These are phyloP conservation scores for Teunomyces pallodes DNA, from an alignment of 805 yeast genomes.

Conservation along the genomic window DNA sequence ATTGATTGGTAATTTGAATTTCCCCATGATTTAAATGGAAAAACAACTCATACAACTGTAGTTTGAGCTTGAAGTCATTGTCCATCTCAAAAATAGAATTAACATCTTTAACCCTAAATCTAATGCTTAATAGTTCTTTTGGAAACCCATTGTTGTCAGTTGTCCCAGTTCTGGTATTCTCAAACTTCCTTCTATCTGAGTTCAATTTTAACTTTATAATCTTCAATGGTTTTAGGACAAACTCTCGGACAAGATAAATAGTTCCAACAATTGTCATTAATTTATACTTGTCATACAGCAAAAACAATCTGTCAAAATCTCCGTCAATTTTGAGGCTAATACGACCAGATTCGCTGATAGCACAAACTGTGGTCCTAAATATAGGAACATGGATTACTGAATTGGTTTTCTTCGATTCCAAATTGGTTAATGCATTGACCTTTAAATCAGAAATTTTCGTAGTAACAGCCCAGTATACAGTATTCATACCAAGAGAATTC, in stretches of 20 bases:
- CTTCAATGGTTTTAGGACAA: slow-evolving; percentile 28
- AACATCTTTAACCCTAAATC: slow-evolving; percentile 13
- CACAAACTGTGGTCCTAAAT: slow-evolving; percentile 10
- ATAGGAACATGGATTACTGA: slow-evolving; percentile 22
- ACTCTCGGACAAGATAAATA: slow-evolving; percentile 28
- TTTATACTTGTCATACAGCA: slow-evolving; percentile 28
- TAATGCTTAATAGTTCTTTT: slow-evolving; percentile 11
- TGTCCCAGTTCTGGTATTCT: not conserved
- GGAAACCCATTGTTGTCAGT: not conserved
- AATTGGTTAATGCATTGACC: slow-evolving; percentile 13
- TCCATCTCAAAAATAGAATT: slow-evolving; percentile 39
- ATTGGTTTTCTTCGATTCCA: slow-evolving; percentile 10
- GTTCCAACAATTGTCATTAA: slow-evolving; percentile 33
- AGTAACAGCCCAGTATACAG: slow-evolving; percentile 23
- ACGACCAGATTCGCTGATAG: slow-evolving; percentile 5
- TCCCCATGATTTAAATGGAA: slow-evolving; percentile 8
- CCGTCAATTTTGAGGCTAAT: slow-evolving; percentile 14
- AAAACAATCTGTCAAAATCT: slow-evolving; percentile 15
- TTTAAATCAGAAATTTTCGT: slow-evolving; percentile 15
- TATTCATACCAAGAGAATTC: slow-evolving; percentile 10
- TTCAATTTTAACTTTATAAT: slow-evolving; percentile 20
- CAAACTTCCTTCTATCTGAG: slow-evolving; percentile 16
- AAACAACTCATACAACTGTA: slow-evolving; percentile 38
- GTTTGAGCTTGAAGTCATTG: slow-evolving; percentile 46
- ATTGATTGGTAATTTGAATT: slow-evolving; percentile 14